These are phyloP conservation scores for Pistacia integerrima DNA, from an alignment of 345 rosid genomes.

Conservation along the genomic window DNA sequence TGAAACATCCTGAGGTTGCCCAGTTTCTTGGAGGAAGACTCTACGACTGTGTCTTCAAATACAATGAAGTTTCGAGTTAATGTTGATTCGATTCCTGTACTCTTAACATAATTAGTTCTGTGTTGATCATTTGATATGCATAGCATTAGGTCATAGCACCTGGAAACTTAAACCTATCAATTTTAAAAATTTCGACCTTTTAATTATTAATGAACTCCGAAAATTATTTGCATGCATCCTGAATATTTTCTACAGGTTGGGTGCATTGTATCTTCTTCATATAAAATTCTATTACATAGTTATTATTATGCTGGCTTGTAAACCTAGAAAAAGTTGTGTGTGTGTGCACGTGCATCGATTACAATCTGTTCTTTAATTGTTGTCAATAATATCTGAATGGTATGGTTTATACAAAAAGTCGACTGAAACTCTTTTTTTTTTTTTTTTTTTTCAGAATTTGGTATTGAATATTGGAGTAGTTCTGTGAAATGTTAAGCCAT, in stretches of 20 bases:
- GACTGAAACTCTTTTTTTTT: not conserved
- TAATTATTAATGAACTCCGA: conserved; percentile 9
- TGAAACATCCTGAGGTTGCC: conserved; percentile 96
- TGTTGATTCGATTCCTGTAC: conserved; percentile 11
- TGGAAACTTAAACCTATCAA: not conserved
- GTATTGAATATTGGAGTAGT: not conserved
- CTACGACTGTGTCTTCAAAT: conserved; percentile 95
- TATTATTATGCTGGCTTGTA: not conserved
- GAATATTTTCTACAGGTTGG: not conserved
- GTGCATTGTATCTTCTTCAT: conserved; percentile 7
- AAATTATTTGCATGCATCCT: not conserved
- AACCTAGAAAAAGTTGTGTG: too few relatives aligned
- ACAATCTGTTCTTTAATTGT: not conserved
- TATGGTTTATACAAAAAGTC: not conserved
- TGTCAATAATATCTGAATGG: not conserved
- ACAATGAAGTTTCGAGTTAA: conserved; percentile 59
- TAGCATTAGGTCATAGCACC: conserved; percentile 16
- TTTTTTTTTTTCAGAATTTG: not conserved
- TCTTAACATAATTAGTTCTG: not conserved
- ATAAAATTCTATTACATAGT: not conserved
- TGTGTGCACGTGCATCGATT: too few relatives aligned
- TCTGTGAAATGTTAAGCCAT: not conserved
- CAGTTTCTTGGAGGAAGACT: conserved; percentile 98
- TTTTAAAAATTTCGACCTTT: not conserved
- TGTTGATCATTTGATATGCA: conserved; percentile 7